Conservation (phyloP, 352 stramenopile genomes). For the Pythium monospermum region DNA sequence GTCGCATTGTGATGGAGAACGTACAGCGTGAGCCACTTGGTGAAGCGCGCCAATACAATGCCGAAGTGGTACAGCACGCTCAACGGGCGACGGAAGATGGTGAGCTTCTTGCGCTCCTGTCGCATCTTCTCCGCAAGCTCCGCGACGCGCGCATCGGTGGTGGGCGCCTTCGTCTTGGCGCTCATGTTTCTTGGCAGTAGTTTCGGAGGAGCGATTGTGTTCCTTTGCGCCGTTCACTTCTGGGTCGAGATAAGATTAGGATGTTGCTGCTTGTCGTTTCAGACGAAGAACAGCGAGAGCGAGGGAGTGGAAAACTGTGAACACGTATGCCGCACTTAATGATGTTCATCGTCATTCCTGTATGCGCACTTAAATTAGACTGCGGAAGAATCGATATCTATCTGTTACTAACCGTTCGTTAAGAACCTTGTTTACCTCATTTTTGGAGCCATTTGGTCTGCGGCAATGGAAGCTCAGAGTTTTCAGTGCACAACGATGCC, state of each 20-base stretch:
- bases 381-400: no score
- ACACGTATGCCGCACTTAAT: slow-evolving; percentile 25
- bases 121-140: slow-evolving; percentile 56
- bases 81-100: slow-evolving; percentile 72
- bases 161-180: slow-evolving; percentile 11
- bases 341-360: background rate
- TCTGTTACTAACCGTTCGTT: no score
- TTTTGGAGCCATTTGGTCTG: no score
- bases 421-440: no score
- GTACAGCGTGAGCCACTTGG: slow-evolving; percentile 61
- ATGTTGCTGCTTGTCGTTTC: background rate
- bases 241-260: no score
- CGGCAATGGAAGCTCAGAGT: no score
- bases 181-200: slow-evolving; percentile 1
- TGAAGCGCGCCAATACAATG: slow-evolving; percentile 69
- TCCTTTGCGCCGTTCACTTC: no score
- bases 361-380: background rate
- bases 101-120: slow-evolving; percentile 78
- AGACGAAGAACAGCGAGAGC: slow-evolving; percentile 4
- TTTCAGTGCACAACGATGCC: no score
- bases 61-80: slow-evolving; percentile 78
- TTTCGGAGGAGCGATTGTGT: background rate
- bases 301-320: slow-evolving; percentile 7
- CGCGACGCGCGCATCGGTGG: slow-evolving; percentile 12
- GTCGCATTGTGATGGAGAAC: slow-evolving; percentile 65